Base-by-base conservation (phyloP, 2,329 filamentous ascomycete genomes). In the Xylogone sp. region DNA sequence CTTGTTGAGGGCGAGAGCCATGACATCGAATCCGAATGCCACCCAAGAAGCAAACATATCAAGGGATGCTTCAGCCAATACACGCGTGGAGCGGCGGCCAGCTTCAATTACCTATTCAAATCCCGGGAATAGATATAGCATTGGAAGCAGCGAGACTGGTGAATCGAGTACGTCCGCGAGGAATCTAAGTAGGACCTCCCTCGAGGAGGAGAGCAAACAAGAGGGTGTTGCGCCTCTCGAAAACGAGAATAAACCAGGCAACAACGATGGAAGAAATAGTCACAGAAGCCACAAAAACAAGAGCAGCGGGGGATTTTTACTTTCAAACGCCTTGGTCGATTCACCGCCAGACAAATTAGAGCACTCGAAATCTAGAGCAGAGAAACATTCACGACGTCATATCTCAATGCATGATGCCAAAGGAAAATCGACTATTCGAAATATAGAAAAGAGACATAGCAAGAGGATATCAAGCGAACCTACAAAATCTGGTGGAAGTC, bases 121-220 rank as follows among this genome's bases (percentile, higher is more conserved):
- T 29, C 53, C 54, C 1, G 54, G 45, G 5, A 51, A 54, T 61
- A 65, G 56, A 63, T 67, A 45, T 46, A 71, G 69, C 56, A 59
- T 64, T 54, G 64, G 59, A 12, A 72, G 70, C 59, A 69, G 73
- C 59, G 74, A 76, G 43, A 69, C 69, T 8, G 73, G 71, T 55
- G 74, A 75, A 58, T 71, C 75, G 49, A 78, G 72, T 55, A 63
- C 62, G 13, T 57, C 65, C n/a, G 66, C 61, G 3, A 70, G 68
- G 52, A 56, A 63, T 24, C 54, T 24, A 43, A 21, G 16, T 24
- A 21, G 21, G 39, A 29, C 21, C 24, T 24, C 21, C 16, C 12
- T 18, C 29, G 51, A 58, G n/a, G 46, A 8, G 42, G n/a, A 18
- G 48, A 21, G 27, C 19, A 39, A 54, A 22, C 48, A 50, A 20